These are phyloP conservation scores for Dunaliella sp. DNA, from an alignment of 139 green algal genomes.

Conservation along the genomic window DNA sequence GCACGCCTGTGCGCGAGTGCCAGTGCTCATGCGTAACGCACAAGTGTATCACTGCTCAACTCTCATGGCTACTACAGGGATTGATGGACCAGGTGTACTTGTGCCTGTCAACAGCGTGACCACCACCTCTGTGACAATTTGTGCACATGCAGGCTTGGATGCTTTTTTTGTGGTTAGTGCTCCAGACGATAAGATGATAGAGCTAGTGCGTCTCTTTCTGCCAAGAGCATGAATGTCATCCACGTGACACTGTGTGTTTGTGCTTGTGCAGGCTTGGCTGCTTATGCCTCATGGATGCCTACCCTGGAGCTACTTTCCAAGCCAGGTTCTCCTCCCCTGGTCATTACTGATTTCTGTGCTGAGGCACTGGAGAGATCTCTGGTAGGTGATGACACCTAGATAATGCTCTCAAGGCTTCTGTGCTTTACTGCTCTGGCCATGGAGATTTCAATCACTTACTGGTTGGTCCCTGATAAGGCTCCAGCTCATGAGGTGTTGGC, in stretches of 20 bases:
- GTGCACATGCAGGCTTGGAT: neutral
- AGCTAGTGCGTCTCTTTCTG: neutral
- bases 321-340: no score
- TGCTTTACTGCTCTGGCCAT: no score
- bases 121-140: neutral
- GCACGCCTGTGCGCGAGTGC: neutral
- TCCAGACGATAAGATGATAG: neutral
- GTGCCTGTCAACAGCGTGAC: neutral
- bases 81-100: neutral
- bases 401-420: no score
- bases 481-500: no score
- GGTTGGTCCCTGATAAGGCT: no score
- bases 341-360: no score
- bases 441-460: no score
- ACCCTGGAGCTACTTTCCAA: neutral
- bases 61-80: neutral
- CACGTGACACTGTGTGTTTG: no score
- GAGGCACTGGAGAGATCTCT: no score
- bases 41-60: neutral
- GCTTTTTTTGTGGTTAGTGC: neutral
- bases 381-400: no score
- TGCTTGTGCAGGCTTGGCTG: neutral
- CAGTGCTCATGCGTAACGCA: neutral
- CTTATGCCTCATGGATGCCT: neutral
- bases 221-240: no score